phyloP scores from a whole-genome alignment of 2,329 filamentous ascomycete species.

The Xylariaceae sp. region DNA sequence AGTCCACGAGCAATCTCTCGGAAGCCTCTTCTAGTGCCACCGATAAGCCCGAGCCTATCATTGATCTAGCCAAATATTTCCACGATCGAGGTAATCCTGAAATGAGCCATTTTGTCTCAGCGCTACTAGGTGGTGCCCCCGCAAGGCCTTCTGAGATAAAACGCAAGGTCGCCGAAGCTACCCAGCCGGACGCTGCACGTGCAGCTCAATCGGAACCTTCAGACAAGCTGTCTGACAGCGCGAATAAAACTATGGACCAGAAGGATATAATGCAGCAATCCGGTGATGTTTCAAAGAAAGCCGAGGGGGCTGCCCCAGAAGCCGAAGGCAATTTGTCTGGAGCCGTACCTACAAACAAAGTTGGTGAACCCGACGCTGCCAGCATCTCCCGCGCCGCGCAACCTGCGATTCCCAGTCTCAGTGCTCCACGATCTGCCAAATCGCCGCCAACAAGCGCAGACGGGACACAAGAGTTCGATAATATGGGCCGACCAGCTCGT shows the following conservation, averaged over 20 bases:
- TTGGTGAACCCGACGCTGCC: slow-evolving; percentile 20
- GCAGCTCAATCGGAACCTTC: background rate
- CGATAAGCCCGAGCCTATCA: slow-evolving; percentile 18
- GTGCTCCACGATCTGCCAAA: background rate
- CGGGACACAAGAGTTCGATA: slow-evolving; percentile 20
- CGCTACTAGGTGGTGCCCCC: slow-evolving; percentile 16
- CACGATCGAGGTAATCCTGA: slow-evolving; percentile 25
- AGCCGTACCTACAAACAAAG: slow-evolving; percentile 10
- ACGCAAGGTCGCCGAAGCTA: slow-evolving; percentile 6
- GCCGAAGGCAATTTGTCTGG: slow-evolving; percentile 2
- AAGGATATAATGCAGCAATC: background rate
- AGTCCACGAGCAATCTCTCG: slow-evolving; percentile 3
- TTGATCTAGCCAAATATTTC: slow-evolving; percentile 26
- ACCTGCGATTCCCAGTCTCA: slow-evolving; percentile 5
- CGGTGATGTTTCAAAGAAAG: slow-evolving; percentile 19
- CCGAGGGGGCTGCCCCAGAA: slow-evolving; percentile 13
- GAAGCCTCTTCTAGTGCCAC: slow-evolving; percentile 8
- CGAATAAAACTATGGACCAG: background rate
- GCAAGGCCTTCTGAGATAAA: slow-evolving; percentile 6
- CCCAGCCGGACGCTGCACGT: background rate
- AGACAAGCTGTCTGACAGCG: background rate
- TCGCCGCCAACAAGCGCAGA: background rate
- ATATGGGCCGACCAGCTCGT: slow-evolving; percentile 29
- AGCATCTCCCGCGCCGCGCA: slow-evolving; percentile 19
- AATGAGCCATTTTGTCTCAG: slow-evolving; percentile 28